Evolutionary conservation across 768 basidiomycete genomes (phyloP), one percentile per base, ranked within the genome.

Genomic region (Cantharellus anzutake): DNA sequence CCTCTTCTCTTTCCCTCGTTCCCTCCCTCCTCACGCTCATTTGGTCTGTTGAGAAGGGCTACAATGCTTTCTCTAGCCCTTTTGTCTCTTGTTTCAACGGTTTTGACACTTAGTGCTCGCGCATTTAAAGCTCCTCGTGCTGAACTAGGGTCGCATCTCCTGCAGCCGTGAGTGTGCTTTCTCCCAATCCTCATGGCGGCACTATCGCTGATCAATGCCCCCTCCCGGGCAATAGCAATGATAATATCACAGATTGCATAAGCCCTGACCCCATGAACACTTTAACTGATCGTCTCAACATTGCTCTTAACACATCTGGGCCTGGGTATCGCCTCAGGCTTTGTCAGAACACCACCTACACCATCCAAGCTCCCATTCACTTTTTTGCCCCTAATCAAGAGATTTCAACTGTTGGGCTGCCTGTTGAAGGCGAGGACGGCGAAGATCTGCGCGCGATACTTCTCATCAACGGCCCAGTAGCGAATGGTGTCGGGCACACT

Each of bases 331-430:
- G 74, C 3, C 75, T 92, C 3, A 72, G 70, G 11, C 74, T 92
- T 2, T 92, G 89, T 69, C 80, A 80, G 1, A 70, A 72, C 39
- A 68, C 75, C 58, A 70, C 76, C 55, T 91, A 92, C 66, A 61
- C 76, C 62, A 77, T 90, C 62, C 75, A 78, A 58, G 76, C 79
- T 2, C 81, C 85, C 0, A 74, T 92, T 56, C 69, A 76, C 40
- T 88, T 87, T 64, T 73, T 80, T 0, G 76, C 80, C 5, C 73
- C 77, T 0, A 73, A 81, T 64, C 83, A 92, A 70, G 89, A 91
- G 70, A 89, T 92, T 53, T 85, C 80, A 64, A 92, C 89, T 0
- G 65, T 74, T 3, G 86, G 85, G 14, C 84, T 88, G 62, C 89
- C 89, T 0, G 79, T 75, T 0, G 85, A 75, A 29, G 11, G n/a